Base-by-base conservation (phyloP, 1,284 basidiomycete species). In the Apiotrichum veenhuisii region DNA sequence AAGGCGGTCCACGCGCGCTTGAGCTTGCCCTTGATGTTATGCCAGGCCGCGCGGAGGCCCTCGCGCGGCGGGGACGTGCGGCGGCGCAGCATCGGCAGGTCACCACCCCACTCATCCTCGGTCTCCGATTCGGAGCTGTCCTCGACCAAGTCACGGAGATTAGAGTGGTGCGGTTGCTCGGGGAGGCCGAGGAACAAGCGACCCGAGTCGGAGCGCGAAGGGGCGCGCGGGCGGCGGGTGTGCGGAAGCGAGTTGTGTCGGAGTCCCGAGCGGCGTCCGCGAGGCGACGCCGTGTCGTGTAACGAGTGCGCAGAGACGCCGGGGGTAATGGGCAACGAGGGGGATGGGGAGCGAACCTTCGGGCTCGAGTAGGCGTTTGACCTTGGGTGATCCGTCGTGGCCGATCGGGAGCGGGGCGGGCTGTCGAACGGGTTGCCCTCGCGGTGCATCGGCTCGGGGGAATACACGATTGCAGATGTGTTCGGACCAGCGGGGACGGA, bases 1-100 rank as follows among this genome's bases (percentile, higher is more conserved):
- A 92, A 71, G 0, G 78, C 77, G 17, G 70, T 7, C 60, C 60
- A 62, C 17, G 30, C 44, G 67, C 81, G 79, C 7, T 67, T 44
- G 18, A 73, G 74, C 18, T 59, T 60, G 2, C 76, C 25, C 23
- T 72, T 75, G 17, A 38, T 17, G 17, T 44, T 38, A 41, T 23
- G 36, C 27, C 20, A 46, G 10, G 20, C 23, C 0, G 41, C 53
- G 4, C 20, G 33, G 17, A 12, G 11, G 11, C 36, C 22, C 11
- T 52, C 38, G 7, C 20, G 25, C 5, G 40, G 33, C 1, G 58
- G 58, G 5, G 47, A 46, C 8, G 33, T 18, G 18, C 58, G 54
- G 23, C 58, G 50, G 43, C 58, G 54, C 23, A 60, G 51, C 12
- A 33, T 34, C 1, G 54, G 53, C 5, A 52, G 54, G n/a, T 52